Percentiles rank a stretch among this genome's conserved stretches.
Evolutionary conservation across 176 grass and related monocot species (phyloP).

Genomic region (Raddia guianensis): DNA sequence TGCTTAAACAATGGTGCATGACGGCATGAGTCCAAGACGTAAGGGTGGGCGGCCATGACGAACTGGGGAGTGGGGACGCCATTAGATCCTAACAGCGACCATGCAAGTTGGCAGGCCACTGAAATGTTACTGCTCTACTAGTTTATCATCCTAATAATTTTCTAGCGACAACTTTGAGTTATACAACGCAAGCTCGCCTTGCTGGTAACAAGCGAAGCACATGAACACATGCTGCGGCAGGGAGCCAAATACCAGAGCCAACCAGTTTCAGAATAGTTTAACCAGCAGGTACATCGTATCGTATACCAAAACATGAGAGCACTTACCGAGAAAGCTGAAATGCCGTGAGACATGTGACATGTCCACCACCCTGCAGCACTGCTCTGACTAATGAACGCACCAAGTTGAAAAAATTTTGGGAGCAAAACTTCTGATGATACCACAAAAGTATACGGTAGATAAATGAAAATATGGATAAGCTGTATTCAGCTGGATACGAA

Average conservation of each 20-base stretch:
- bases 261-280: constrained; percentile 21
- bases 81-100: neutral
- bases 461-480: constrained; percentile 36
- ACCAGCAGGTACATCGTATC: neutral
- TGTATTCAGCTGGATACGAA: neutral
- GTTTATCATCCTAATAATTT: constrained; percentile 1
- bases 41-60: neutral
- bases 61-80: neutral
- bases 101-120: neutral
- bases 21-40: neutral
- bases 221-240: constrained; percentile 18
- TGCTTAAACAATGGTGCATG: neutral
- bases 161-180: constrained; percentile 29
- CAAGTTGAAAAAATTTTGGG: neutral
- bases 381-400: constrained; percentile 9
- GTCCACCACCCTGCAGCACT: constrained; percentile 18
- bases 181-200: neutral
- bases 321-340: constrained; percentile 15
- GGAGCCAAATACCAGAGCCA: neutral
- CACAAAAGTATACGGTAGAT: constrained; percentile 25
- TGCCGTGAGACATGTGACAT: constrained; percentile 34
- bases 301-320: neutral
- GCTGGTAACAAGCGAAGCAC: neutral
- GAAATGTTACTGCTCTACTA: neutral
- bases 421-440: neutral